A percentile compares a stretch with the other conserved stretches of the same genome.
These are phyloP conservation scores for Phalaenopsis hybrid DNA, from an alignment of 116 monocot species.

Conservation along the genomic window DNA sequence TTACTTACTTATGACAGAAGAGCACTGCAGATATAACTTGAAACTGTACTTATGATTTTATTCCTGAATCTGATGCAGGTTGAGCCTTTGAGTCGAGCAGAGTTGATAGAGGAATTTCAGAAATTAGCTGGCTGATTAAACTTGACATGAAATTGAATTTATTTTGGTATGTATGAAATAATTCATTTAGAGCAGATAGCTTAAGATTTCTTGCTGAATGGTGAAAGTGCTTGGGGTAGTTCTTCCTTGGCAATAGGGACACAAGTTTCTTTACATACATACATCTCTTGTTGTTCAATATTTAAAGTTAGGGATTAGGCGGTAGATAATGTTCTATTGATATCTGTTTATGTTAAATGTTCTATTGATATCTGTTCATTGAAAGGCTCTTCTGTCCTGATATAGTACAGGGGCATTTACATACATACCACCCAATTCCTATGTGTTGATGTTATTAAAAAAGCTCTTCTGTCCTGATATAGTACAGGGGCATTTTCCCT, in stretches of 20 bases:
- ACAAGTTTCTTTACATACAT: background rate
- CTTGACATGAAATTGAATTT: background rate
- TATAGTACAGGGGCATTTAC: too few species aligned
- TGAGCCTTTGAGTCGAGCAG: constrained; percentile 45
- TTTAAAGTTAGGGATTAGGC: background rate
- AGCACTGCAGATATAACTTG: background rate
- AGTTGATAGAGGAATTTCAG: constrained; percentile 49
- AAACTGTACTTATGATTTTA: constrained; percentile 4
- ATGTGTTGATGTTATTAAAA: too few species aligned
- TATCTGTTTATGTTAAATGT: background rate
- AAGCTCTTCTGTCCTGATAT: too few species aligned
- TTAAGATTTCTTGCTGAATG: background rate
- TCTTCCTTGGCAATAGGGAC: background rate
- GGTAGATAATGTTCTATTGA: background rate
- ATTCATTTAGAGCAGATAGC: constrained; percentile 1
- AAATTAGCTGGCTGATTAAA: background rate
- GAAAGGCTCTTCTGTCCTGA: too few species aligned
- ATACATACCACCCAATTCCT: too few species aligned
- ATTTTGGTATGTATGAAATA: background rate
- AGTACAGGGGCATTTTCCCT: too few species aligned
- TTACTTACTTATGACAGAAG: background rate
- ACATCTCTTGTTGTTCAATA: background rate
- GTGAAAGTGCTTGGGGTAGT: background rate
- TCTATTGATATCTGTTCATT: too few species aligned
- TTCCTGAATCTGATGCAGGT: constrained; percentile 47